Conservation (phyloP, 2,329 filamentous ascomycete genomes). For the Stagonosporopsis vannaccii region DNA sequence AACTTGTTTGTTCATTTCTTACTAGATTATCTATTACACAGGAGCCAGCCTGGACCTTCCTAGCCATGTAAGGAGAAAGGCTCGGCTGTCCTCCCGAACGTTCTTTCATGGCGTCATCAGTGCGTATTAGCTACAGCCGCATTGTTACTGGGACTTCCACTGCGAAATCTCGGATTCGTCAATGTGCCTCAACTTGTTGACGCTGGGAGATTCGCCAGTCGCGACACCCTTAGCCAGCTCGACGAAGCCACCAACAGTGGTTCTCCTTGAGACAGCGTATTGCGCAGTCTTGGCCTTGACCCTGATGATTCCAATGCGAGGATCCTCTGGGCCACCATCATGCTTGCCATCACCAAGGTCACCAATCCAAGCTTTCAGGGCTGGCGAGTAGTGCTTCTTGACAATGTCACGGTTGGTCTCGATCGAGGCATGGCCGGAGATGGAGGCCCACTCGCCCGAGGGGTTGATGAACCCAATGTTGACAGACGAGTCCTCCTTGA, state of each 20-base stretch:
- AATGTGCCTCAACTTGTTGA: slow-evolving; percentile 81
- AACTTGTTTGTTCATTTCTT: slow-evolving; percentile 17
- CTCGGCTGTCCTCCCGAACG: neutral
- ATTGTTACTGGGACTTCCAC: slow-evolving; percentile 43
- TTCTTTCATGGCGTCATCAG: slow-evolving; percentile 3
- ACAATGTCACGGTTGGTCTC: slow-evolving; percentile 73
- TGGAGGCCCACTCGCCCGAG: slow-evolving; percentile 84
- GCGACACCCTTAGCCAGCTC: slow-evolving; percentile 79
- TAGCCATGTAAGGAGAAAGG: neutral
- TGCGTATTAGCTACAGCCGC: neutral
- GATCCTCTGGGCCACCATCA: slow-evolving; percentile 81
- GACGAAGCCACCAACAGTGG: slow-evolving; percentile 67
- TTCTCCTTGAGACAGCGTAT: slow-evolving; percentile 71
- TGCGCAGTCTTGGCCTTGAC: slow-evolving; percentile 76
- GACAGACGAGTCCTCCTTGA: slow-evolving; percentile 73
- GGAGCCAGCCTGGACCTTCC: neutral
- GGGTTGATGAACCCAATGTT: slow-evolving; percentile 82
- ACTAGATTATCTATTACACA: slow-evolving; percentile 3
- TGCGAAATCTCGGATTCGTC: slow-evolving; percentile 57
- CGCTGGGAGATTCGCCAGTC: slow-evolving; percentile 72
- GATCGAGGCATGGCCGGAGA: slow-evolving; percentile 76
- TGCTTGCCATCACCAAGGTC: slow-evolving; percentile 81
- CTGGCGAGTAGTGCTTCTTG: slow-evolving; percentile 72
- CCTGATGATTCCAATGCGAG: slow-evolving; percentile 81
- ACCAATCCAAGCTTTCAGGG: slow-evolving; percentile 84